These are phyloP conservation scores for Ustilago curta DNA, from an alignment of 1,284 basidiomycete genomes.

Conservation along the genomic window DNA sequence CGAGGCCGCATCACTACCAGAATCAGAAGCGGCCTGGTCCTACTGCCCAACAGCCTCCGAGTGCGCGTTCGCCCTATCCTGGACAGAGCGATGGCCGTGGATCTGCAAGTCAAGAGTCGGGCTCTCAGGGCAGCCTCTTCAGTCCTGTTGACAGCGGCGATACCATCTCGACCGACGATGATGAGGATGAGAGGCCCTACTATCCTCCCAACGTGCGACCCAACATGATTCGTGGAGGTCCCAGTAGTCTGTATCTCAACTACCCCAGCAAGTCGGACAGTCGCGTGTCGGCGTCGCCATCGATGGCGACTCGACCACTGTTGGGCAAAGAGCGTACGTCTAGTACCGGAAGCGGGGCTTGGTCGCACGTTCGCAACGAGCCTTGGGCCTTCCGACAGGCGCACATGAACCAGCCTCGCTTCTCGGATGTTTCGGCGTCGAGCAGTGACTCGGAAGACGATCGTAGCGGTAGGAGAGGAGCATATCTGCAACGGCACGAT, in stretches of 20 bases:
- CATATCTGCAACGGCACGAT: slow-evolving; percentile 21
- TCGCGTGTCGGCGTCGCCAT: slow-evolving; percentile 27
- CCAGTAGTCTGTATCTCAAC: slow-evolving; percentile 51
- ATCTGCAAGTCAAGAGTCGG: slow-evolving; percentile 40
- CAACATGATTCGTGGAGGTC: slow-evolving; percentile 52
- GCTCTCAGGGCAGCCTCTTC: slow-evolving; percentile 51
- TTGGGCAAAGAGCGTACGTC: slow-evolving; percentile 36
- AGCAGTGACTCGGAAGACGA: slow-evolving; percentile 50
- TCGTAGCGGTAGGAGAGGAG: slow-evolving; percentile 18
- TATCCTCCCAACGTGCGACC: slow-evolving; percentile 49
- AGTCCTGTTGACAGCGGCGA: slow-evolving; percentile 54
- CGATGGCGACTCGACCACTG: slow-evolving; percentile 21
- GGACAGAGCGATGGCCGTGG: slow-evolving; percentile 30
- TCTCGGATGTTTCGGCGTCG: slow-evolving; percentile 44
- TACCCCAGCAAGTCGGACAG: slow-evolving; percentile 32
- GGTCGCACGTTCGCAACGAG: slow-evolving; percentile 48
- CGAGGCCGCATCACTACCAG: slow-evolving; percentile 49
- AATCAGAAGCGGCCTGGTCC: slow-evolving; percentile 44
- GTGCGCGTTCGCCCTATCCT: slow-evolving; percentile 31
- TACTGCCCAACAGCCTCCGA: slow-evolving; percentile 29
- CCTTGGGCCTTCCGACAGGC: slow-evolving; percentile 47
- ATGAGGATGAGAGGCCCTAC: slow-evolving; percentile 58
- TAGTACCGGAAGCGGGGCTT: slow-evolving; percentile 33
- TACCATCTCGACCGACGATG: slow-evolving; percentile 57
- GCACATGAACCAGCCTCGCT: slow-evolving; percentile 42